Conservation (phyloP, 2,329 filamentous ascomycete species). For the Diaporthe citrichinensis region DNA sequence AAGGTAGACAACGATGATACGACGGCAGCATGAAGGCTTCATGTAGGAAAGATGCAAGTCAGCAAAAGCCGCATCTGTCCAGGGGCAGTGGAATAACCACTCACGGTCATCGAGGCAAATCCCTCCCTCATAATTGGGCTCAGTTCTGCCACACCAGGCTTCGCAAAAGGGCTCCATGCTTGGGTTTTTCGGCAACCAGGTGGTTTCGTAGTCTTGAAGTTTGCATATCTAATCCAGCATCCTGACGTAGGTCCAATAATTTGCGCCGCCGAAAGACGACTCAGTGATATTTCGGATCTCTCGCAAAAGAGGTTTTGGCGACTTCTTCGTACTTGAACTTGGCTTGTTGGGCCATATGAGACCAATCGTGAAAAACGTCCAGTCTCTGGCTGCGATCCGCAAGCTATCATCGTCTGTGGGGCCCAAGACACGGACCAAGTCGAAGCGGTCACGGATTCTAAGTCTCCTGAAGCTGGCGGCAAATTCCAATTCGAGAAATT, state of each 20-base stretch:
- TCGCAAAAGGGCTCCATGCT: not conserved
- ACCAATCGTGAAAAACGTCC: not conserved
- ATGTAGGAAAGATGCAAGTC: not conserved
- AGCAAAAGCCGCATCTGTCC: not conserved
- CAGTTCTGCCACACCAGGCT: not conserved
- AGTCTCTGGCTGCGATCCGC: not conserved
- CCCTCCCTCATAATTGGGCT: not conserved
- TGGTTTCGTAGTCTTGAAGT: not conserved
- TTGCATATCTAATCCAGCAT: not conserved
- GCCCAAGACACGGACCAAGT: too few species aligned
- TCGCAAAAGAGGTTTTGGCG: not conserved
- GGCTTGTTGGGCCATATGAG: not conserved
- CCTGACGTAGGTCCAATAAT: not conserved
- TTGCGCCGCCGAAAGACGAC: not conserved
- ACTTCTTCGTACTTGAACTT: too few species aligned
- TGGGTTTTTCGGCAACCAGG: not conserved
- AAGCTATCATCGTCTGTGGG: not conserved
- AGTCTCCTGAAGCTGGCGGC: not conserved
- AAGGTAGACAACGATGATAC: too few species aligned
- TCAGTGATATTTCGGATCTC: too few species aligned
- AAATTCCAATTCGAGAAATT: not conserved
- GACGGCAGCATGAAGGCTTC: not conserved
- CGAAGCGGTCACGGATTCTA: not conserved
- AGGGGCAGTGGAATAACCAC: not conserved
- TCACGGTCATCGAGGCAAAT: not conserved